A percentile compares a stretch with the other conserved stretches of the same genome.
These are phyloP conservation scores for Calonectria leucothoes DNA, from an alignment of 2,329 filamentous ascomycete genomes.

Conservation along the genomic window DNA sequence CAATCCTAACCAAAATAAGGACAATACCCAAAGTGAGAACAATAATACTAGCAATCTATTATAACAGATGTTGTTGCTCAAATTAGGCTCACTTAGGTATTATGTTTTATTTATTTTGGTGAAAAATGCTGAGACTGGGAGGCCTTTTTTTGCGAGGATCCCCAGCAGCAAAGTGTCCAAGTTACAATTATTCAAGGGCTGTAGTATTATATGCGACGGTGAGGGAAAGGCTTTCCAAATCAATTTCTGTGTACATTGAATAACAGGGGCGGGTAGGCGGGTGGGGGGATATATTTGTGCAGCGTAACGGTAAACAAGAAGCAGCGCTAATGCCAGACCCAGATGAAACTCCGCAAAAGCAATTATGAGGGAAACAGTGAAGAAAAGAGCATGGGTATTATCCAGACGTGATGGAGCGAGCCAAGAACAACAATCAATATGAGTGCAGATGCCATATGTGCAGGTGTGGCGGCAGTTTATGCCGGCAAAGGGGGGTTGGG, in stretches of 20 bases:
- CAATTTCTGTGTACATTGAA: constrained; percentile 12
- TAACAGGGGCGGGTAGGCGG: background rate
- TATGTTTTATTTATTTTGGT: too few relatives aligned
- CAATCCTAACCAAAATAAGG: too few relatives aligned
- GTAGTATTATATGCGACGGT: too few relatives aligned
- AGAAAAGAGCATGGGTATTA: constrained; percentile 41
- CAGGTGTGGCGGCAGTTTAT: background rate
- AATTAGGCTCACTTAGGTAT: too few relatives aligned
- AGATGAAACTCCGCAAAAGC: constrained; percentile 17
- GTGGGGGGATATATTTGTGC: background rate
- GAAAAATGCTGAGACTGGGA: too few relatives aligned
- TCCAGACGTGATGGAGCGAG: constrained; percentile 34
- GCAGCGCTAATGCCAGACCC: constrained; percentile 20
- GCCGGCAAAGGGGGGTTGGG: background rate
- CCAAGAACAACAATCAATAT: constrained; percentile 17
- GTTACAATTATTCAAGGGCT: too few relatives aligned
- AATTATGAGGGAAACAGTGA: constrained; percentile 1
- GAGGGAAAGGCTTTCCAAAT: constrained; percentile 6
- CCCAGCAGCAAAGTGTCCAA: too few relatives aligned
- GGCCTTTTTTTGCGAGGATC: too few relatives aligned
- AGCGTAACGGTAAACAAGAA: constrained; percentile 6
- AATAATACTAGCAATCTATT: too few relatives aligned
- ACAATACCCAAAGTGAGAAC: too few relatives aligned
- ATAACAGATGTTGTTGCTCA: too few relatives aligned
- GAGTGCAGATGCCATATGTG: constrained; percentile 10